These are phyloP conservation scores for Rhizopogon roseolus DNA, from an alignment of 768 basidiomycete genomes.

Conservation along the genomic window DNA sequence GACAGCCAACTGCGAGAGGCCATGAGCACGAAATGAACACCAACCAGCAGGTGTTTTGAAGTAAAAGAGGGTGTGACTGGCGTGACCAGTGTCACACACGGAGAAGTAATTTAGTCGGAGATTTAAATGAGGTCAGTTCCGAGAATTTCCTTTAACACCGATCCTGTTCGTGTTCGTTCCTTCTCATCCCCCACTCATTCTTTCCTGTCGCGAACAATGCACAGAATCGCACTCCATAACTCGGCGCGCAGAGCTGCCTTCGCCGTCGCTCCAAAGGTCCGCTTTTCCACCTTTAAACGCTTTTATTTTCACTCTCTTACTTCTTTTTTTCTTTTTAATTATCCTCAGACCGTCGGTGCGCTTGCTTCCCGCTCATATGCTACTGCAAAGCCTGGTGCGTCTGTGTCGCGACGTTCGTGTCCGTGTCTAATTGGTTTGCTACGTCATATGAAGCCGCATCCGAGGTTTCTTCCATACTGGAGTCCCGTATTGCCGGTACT, in stretches of 20 bases:
- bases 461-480: slow-evolving; percentile 98
- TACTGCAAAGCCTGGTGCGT: slow-evolving; percentile 94
- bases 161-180: slow-evolving; percentile 28
- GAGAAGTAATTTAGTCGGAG: slow-evolving; percentile 23
- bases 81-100: slow-evolving; percentile 5
- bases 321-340: slow-evolving; percentile 6
- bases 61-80: slow-evolving; percentile 5
- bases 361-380: slow-evolving; percentile 83
- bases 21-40: slow-evolving; percentile 1
- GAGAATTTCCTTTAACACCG: slow-evolving; percentile 26
- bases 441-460: slow-evolving; percentile 73
- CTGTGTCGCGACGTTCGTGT: slow-evolving; percentile 9
- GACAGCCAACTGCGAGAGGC: slow-evolving; percentile 19
- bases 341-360: slow-evolving; percentile 34
- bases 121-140: slow-evolving; percentile 27
- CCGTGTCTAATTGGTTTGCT: slow-evolving; percentile 15
- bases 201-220: slow-evolving; percentile 54
- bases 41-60: not conserved
- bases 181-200: slow-evolving; percentile 37
- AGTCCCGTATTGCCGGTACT: slow-evolving; percentile 95
- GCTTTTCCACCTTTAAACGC: no score
- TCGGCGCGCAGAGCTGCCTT: slow-evolving; percentile 74
- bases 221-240: slow-evolving; percentile 83
- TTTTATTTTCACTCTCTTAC: slow-evolving; percentile 10
- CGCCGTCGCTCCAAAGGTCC: slow-evolving; percentile 63